Conservation (phyloP, 2,329 filamentous ascomycete species). For the Elsinoe batatas region DNA sequence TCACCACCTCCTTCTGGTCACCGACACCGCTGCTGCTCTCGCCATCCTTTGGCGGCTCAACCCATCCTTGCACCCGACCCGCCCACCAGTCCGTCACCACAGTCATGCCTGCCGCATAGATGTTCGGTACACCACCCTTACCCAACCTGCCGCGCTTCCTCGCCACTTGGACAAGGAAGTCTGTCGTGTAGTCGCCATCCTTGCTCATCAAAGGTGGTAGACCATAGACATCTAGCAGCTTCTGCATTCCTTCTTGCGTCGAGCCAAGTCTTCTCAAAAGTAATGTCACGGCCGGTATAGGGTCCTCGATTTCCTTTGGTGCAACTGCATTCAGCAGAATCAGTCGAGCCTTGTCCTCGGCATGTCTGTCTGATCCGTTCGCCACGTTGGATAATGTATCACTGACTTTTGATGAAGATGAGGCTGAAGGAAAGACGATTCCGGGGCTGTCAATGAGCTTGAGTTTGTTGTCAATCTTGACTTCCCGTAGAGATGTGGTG, state of each 20-base stretch:
- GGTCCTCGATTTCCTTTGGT: constrained; percentile 88
- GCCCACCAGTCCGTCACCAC: constrained; percentile 70
- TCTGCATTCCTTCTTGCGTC: constrained; percentile 63
- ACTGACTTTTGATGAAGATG: constrained; percentile 1
- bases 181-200: constrained; percentile 68
- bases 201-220: constrained; percentile 63
- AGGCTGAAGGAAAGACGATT: constrained; percentile 72
- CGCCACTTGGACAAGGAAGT: constrained; percentile 91
- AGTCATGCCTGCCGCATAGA: constrained; percentile 77
- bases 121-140: constrained; percentile 80
- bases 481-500: constrained; percentile 75
- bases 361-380: constrained; percentile 24
- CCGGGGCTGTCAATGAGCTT: constrained; percentile 89
- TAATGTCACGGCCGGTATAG: constrained; percentile 73
- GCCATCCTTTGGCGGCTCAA: constrained; percentile 14
- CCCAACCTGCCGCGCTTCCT: constrained; percentile 84
- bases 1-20: constrained; percentile 17
- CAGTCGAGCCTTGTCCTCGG: constrained; percentile 66
- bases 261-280: constrained; percentile 71
- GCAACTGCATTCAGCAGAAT: constrained; percentile 86
- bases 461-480: constrained; percentile 91
- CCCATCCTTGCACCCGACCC: constrained; percentile 17
- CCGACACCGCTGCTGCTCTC: constrained; percentile 12
- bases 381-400: constrained; percentile 31
- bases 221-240: constrained; percentile 74